Evolutionary conservation across 352 stramenopile genomes (phyloP).

Genomic region (Phytopythium mirpurense): DNA sequence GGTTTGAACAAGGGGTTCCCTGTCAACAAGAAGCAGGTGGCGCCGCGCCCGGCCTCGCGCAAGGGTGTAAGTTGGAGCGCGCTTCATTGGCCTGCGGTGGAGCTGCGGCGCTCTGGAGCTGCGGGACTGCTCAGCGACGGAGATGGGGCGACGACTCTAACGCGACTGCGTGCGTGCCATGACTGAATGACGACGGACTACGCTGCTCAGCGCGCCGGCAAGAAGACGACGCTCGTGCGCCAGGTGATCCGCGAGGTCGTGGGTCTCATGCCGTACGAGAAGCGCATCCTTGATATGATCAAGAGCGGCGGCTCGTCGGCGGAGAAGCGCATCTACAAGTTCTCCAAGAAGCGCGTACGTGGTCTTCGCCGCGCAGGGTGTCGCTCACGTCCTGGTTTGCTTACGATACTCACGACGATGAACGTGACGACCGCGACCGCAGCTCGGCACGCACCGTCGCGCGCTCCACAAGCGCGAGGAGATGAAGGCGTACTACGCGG

Average conservation of each 20-base stretch:
- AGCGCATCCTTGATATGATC: conserved; percentile 99
- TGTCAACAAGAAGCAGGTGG: conserved; percentile 90
- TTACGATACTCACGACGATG: conserved; percentile 18
- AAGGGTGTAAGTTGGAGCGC: conserved; percentile 95
- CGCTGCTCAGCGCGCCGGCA: conserved; percentile 74
- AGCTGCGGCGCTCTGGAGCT: no score
- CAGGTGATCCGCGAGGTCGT: conserved; percentile 97
- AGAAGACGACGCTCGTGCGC: conserved; percentile 94
- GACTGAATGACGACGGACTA: not conserved
- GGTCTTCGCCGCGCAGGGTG: no score
- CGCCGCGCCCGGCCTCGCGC: conserved; percentile 70
- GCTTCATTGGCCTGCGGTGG: no score
- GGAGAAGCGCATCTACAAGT: conserved; percentile 99
- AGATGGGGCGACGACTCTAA: not conserved
- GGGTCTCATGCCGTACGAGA: conserved; percentile 98
- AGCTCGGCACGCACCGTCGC: conserved; percentile 97
- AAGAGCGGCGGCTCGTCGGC: conserved; percentile 96
- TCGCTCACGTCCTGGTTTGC: no score
- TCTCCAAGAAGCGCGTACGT: conserved; percentile 95
- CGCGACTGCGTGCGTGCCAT: no score
- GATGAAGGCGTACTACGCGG: conserved; percentile 98
- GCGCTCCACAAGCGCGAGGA: conserved; percentile 98
- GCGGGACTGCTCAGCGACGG: no score
- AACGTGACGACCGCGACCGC: conserved; percentile 19
- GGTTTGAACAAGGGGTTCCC: conserved; percentile 91